Conservation (phyloP, 163 green algal species). For the Scenedesmus sp. region DNA sequence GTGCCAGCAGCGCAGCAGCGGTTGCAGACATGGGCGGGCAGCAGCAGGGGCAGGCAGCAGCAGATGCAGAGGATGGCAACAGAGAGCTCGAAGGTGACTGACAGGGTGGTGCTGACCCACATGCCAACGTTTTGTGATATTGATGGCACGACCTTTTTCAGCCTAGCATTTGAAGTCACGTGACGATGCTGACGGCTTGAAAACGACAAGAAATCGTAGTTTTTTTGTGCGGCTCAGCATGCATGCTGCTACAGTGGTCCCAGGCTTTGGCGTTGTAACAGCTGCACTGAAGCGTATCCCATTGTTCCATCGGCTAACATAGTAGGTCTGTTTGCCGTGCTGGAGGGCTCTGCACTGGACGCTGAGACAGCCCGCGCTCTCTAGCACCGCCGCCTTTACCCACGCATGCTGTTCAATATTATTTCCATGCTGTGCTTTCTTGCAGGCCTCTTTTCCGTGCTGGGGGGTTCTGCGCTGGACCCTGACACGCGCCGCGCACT, state of each 20-base stretch:
- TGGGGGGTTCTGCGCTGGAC: slow-evolving; percentile 6
- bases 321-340: neutral
- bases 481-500: neutral
- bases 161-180: too few relatives aligned
- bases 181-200: neutral
- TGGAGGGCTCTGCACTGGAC: neutral
- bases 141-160: too few relatives aligned
- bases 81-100: slow-evolving; percentile 33
- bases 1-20: slow-evolving; percentile 21
- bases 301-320: neutral
- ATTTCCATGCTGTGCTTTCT: neutral
- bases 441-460: neutral
- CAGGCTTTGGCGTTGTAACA: too few relatives aligned
- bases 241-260: too few relatives aligned
- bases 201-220: too few relatives aligned
- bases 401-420: neutral
- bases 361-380: neutral
- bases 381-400: too few relatives aligned
- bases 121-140: too few relatives aligned
- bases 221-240: too few relatives aligned
- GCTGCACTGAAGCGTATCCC: too few relatives aligned
- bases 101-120: too few relatives aligned
- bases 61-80: slow-evolving; percentile 1
- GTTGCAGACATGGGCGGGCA: slow-evolving; percentile 25
- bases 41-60: neutral